Evolutionary conservation across 306 rosid species (phyloP).

Genomic region (Malus sieversii): DNA sequence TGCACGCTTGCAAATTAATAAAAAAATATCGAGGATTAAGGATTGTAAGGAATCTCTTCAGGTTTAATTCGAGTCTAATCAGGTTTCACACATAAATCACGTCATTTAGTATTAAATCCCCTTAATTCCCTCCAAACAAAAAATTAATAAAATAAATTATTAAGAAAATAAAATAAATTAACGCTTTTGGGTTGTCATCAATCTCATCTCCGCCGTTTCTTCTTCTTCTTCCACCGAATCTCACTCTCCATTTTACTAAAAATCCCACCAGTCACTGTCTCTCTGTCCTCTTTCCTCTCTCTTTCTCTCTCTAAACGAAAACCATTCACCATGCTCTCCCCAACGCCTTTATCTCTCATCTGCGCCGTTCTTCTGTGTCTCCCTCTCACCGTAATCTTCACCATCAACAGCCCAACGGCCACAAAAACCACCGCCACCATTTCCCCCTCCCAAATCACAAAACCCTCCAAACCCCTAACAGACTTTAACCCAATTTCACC

Average conservation of each 20-base stretch:
- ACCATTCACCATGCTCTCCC: constrained; percentile 35
- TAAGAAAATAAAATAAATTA: background rate
- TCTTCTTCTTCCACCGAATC: background rate
- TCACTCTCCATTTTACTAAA: constrained; percentile 1
- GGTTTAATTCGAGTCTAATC: background rate
- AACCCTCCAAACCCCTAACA: background rate
- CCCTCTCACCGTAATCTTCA: constrained; percentile 50
- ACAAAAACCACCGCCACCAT: background rate
- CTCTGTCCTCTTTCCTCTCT: background rate
- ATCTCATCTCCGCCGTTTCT: constrained; percentile 9
- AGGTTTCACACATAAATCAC: background rate
- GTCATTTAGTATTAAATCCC: background rate
- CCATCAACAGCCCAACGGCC: constrained; percentile 31
- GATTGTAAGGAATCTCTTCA: background rate
- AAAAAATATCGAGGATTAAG: too few species aligned
- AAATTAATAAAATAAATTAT: background rate
- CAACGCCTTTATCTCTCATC: constrained; percentile 40
- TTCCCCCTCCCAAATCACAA: background rate
- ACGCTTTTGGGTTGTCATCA: background rate
- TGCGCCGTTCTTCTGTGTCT: constrained; percentile 52
- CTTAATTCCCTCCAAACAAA: background rate
- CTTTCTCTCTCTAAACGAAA: background rate
- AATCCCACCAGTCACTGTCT: background rate
- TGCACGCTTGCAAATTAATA: too few species aligned
- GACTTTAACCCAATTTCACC: background rate